phyloP scores from a whole-genome alignment of 2,329 filamentous ascomycete species.

The Ophiostoma ulmi region DNA sequence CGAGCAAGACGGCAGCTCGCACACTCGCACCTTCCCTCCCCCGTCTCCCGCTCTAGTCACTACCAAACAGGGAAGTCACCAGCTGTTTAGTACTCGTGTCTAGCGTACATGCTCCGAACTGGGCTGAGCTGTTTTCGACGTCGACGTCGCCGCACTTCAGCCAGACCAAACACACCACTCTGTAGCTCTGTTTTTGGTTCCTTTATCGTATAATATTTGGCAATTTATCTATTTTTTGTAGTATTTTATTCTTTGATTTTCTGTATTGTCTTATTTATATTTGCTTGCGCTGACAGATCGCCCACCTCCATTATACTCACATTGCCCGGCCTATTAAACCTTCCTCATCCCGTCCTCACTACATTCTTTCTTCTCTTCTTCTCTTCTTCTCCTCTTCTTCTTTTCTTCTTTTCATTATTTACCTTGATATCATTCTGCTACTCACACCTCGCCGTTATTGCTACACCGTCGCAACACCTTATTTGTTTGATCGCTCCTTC shows the following conservation, averaged over 20 bases:
- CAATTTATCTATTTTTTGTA: conserved; percentile 17
- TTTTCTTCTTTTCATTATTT: background rate
- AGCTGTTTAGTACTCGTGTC: background rate
- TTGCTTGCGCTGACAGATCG: conserved; percentile 21
- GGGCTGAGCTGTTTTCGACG: conserved; percentile 15
- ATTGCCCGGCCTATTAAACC: background rate
- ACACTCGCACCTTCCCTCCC: background rate
- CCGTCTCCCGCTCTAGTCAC: background rate
- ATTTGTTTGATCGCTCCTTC: conserved; percentile 13
- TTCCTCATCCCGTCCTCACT: conserved; percentile 13
- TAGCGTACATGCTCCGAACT: background rate
- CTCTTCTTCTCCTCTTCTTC: background rate
- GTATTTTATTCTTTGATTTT: background rate
- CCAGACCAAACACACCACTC: background rate
- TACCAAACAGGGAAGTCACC: background rate
- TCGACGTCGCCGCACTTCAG: conserved; percentile 13
- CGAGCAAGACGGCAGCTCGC: background rate
- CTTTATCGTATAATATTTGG: background rate
- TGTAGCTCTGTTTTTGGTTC: background rate
- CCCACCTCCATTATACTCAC: conserved; percentile 15
- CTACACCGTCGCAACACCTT: background rate
- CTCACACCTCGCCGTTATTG: background rate
- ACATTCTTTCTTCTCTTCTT: conserved; percentile 1
- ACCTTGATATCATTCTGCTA: background rate
- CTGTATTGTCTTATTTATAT: background rate